Evolutionary conservation across 257 asterid genomes (phyloP).

Genomic region (Plectranthus barbatus): DNA sequence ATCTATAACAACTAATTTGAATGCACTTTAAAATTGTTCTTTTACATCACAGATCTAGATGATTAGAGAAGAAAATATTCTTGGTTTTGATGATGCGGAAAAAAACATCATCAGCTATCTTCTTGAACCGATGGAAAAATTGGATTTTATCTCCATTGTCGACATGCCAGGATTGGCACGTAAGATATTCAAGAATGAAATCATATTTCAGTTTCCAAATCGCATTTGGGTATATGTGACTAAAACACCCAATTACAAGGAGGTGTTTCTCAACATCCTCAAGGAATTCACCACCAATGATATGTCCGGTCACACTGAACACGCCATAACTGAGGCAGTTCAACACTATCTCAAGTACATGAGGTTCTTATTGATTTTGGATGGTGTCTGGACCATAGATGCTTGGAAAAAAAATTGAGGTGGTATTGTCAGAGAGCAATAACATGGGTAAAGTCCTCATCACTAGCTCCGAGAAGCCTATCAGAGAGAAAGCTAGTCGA

Average conservation of each 20-base stretch:
- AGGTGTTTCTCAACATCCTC: constrained; percentile 1
- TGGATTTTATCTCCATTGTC: constrained; percentile 14
- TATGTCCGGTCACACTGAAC: not conserved
- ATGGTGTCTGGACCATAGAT: constrained; percentile 33
- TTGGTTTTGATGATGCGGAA: constrained; percentile 12
- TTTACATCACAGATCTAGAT: not conserved
- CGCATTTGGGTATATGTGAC: too few species aligned
- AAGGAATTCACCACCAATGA: constrained; percentile 2
- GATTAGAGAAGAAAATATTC: constrained; percentile 7
- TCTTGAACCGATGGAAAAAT: not conserved
- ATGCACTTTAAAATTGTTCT: too few species aligned
- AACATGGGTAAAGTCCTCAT: constrained; percentile 27
- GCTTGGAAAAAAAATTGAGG: constrained; percentile 27
- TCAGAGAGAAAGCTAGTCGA: constrained; percentile 18
- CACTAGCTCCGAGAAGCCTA: constrained; percentile 32
- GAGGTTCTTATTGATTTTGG: constrained; percentile 33
- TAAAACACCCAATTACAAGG: not conserved
- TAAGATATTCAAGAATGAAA: not conserved
- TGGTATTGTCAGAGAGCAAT: constrained; percentile 21
- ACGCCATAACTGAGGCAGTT: not conserved
- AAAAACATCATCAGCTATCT: not conserved
- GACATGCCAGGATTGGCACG: constrained; percentile 27
- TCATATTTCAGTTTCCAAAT: constrained; percentile 3
- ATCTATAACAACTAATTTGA: too few species aligned
- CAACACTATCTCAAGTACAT: not conserved